Evolutionary conservation across 352 stramenopile species (phyloP).

Genomic region (Pythium phragmitis): DNA sequence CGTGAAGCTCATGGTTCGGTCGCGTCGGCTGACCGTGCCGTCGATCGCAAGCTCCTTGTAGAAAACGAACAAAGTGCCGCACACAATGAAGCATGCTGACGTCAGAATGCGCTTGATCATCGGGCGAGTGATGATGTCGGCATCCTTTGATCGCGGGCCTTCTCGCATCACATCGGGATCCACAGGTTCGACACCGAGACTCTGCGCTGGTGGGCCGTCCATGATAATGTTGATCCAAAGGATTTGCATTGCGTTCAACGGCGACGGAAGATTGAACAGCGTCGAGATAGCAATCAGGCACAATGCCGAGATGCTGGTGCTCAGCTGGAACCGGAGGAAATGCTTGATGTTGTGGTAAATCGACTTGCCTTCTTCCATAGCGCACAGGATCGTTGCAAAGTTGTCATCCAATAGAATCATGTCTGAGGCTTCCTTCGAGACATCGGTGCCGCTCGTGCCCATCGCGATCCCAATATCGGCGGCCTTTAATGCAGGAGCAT

Average conservation of each 20-base stretch:
- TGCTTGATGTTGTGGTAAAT: constrained; percentile 98
- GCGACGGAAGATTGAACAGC: constrained; percentile 63
- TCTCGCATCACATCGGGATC: constrained; percentile 85
- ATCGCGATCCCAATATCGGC: constrained; percentile 98
- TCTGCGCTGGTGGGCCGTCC: constrained; percentile 88
- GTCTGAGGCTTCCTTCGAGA: constrained; percentile 97
- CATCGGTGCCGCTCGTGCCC: constrained; percentile 96
- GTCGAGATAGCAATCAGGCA: constrained; percentile 74
- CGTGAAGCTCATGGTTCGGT: constrained; percentile 99
- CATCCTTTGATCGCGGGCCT: constrained; percentile 74
- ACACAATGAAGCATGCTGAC: constrained; percentile 75
- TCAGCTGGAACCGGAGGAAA: constrained; percentile 97
- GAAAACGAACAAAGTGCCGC: constrained; percentile 82
- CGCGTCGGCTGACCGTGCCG: constrained; percentile 89
- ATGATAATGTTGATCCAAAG: constrained; percentile 99
- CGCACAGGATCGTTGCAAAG: constrained; percentile 95
- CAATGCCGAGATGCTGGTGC: constrained; percentile 93
- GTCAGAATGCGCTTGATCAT: constrained; percentile 72
- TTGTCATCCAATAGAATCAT: constrained; percentile 98
- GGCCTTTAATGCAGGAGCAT: constrained; percentile 96
- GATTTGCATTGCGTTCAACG: constrained; percentile 95
- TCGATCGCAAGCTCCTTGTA: constrained; percentile 85
- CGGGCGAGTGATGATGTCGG: constrained; percentile 70
- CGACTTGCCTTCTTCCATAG: constrained; percentile 93
- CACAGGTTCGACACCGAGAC: constrained; percentile 85